Base-by-base conservation (phyloP, 257 asterid genomes). In the Hygrophila difformis region DNA sequence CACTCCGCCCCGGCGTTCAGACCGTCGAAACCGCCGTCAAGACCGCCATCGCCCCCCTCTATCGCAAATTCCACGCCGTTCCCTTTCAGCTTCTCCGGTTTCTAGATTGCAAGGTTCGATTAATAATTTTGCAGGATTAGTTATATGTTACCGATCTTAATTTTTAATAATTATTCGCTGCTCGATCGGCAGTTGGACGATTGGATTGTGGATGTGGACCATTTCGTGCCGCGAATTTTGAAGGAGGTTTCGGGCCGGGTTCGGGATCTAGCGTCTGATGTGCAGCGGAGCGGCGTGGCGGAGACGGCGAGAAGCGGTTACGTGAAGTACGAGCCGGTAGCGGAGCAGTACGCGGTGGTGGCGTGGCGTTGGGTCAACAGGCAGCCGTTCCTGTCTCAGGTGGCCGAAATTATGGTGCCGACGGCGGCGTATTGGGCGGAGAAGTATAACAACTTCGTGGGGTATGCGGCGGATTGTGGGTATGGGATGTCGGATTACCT, bases 391-490 rank as follows among this genome's bases (percentile, higher is more conserved):
- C 79, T 87, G 49, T 72, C 82, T 0, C 86, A 70, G 48, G 71
- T 73, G 62, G 94, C 89, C 36, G 82, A 72, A 22, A 64, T 79
- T 5, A 45, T 77, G 64, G 76, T 79, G 50, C 96, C 96, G 0
- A 79, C 93, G 28, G 94, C 74, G 1, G 80, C 84, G 0, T 66
- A 82, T 51, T 82, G 86, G 93, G 81, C 84, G 6, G 96, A 82
- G 68, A 74, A 71, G 59, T 87, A 87, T 46, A 87, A 87, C 16
- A 78, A 59, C 21, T 54, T 61, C 3, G 77, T 79, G 63, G 55
- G 58, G 3, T 56, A 49, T 13, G 56, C 74, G 20, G 65, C 61
- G 0, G 69, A 63, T 47, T 75, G 37, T 45, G 89, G 94, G 12
- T 75, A 68, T 14, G 38, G 59, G 41, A 55, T 48, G 63, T 74